phyloP scores from a whole-genome alignment of 2,329 filamentous ascomycete genomes.

The Nothopassalora personata region DNA sequence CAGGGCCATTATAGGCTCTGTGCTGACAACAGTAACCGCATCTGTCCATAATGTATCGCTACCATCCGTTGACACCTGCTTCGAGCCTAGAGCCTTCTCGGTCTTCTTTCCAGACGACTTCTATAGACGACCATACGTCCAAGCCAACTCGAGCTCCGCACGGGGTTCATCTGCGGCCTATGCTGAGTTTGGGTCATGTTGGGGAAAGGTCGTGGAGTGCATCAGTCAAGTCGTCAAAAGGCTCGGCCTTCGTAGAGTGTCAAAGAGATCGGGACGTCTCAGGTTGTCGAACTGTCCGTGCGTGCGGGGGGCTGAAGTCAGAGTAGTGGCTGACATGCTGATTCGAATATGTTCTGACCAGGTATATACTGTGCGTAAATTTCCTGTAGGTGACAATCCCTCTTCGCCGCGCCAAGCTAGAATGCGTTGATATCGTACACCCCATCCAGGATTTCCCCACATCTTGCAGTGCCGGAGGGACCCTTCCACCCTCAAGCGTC shows the following conservation, averaged over 20 bases:
- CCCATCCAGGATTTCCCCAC: neutral
- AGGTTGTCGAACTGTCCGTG: neutral
- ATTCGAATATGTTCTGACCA: neutral
- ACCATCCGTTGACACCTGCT: neutral
- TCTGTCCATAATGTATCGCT: neutral
- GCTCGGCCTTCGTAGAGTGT: neutral
- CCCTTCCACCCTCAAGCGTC: neutral
- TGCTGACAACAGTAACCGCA: neutral
- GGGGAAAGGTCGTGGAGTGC: neutral
- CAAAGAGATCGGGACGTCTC: too few species aligned
- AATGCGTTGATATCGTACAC: conserved; percentile 5
- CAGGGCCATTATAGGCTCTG: neutral
- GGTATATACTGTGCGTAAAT: conserved; percentile 1
- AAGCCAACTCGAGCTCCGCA: neutral
- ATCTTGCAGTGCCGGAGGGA: neutral
- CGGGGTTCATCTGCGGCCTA: neutral
- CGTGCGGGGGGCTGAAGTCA: neutral
- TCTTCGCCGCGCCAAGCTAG: neutral
- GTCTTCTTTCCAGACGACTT: neutral
- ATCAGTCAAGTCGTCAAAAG: too few species aligned
- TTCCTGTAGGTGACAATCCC: neutral
- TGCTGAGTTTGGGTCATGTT: neutral
- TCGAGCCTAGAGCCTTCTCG: neutral
- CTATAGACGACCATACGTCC: neutral
- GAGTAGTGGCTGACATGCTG: neutral